Conservation (phyloP, 148 eudicot genomes). For the Oxyria digyna region DNA sequence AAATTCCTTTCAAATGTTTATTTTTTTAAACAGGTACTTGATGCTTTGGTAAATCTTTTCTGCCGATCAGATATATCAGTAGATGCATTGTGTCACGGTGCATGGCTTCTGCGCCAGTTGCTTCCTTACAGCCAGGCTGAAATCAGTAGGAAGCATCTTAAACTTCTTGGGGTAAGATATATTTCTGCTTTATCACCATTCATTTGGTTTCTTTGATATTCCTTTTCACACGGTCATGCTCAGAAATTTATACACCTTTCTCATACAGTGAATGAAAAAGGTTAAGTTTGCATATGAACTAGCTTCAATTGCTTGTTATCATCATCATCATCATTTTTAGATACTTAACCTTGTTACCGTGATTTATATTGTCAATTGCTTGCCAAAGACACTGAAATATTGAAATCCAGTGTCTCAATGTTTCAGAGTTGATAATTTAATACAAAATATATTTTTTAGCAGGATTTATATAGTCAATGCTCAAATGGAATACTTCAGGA, state of each 20-base stretch:
- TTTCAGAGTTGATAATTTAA: not conserved
- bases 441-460: not conserved
- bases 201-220: not conserved
- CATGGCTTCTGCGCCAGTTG: slow-evolving; percentile 97
- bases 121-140: slow-evolving; percentile 81
- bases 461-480: not conserved
- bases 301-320: not conserved
- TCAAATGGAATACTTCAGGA: slow-evolving; percentile 40
- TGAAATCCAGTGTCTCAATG: not conserved
- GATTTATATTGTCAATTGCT: not conserved
- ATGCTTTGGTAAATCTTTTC: slow-evolving; percentile 84
- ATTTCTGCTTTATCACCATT: not conserved
- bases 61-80: slow-evolving; percentile 81
- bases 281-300: not conserved
- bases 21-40: slow-evolving; percentile 55
- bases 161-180: slow-evolving; percentile 54
- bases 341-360: not conserved
- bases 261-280: slow-evolving; percentile 1
- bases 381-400: not conserved
- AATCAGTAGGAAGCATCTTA: slow-evolving; percentile 55
- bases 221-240: not conserved
- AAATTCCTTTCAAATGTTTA: not conserved
- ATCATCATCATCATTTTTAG: not conserved
- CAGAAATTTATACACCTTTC: not conserved
- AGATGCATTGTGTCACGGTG: slow-evolving; percentile 85